Base-by-base conservation (phyloP, 139 green algal species). In the Eudorina sp. region DNA sequence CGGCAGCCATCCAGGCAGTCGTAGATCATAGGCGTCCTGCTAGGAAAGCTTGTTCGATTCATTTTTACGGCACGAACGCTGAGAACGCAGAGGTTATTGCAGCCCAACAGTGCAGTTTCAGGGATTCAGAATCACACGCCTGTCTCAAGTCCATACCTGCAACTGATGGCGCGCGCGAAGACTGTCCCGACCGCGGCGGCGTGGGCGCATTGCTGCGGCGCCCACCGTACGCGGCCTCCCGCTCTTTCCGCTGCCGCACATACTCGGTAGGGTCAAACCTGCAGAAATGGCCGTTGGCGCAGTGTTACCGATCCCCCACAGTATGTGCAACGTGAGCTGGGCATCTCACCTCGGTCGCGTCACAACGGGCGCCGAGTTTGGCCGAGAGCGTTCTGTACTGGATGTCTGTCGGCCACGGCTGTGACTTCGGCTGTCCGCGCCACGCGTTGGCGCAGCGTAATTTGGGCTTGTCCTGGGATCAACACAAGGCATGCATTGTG, bases 241-340 rank as follows among this genome's bases (percentile, higher is more conserved):
- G 89, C 53, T 92, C 76, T 41, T 53, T 64, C 55, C 89, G 88
- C 72, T 93, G 79, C 21, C 84, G 77, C n/a, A 97, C 89, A 40
- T 96, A 97, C 84, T 96, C 92, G 53, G 94, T 98, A 16, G 95
- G 95, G 70, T 97, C 94, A 77, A 98, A 98, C n/a, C 95, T 91
- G 36, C 21, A 60, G 40, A 3, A 73, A 23, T 40, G 11, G 3
- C 5, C 34, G 3, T 73, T 23, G 8, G 34, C 8, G 34, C 64
- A 58, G 51, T 4, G 64, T 73, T 3, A 73, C 9, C 3, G 1
- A 73, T 36, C 34, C 25, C 21, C 64, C 64, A 41, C 3, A 73
- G 18, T 40, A 27, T 23, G 3, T 43, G 29, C 64, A 6, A 6
- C 25, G 13, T 53, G 14, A 31, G 8, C 11, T 77, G 18, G 3